Evolutionary conservation across 148 eudicot species (phyloP), one percentile per base, ranked within the genome.

Genomic region (Amaranthus palmeri): DNA sequence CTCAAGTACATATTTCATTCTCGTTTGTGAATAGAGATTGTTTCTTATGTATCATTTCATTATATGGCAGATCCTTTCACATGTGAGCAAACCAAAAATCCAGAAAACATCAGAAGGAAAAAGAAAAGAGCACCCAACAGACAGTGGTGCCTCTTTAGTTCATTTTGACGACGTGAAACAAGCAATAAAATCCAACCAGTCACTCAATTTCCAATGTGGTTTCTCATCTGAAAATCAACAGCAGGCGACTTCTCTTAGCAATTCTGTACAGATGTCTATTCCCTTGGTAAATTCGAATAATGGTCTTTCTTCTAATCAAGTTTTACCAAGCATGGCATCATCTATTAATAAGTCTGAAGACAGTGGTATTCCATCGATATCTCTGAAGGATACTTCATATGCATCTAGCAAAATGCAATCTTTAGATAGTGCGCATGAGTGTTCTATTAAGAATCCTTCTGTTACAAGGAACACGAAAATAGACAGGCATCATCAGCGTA

Each of bases 351-450:
- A 91, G 73, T 80, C 86, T 64, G 87, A 85, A 72, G 82, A 77
- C 70, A 77, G 66, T 51, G 70, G 77, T 58, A 65, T 72, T 67
- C 77, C 84, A 18, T 80, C 85, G 63, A 66, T 79, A 72, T 83
- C 85, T 79, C 80, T 78, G 2, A 85, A 74, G 77, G 90, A 76
- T 46, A 80, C 87, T 10, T 87, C 83, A 73, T 52, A 80, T 81
- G 81, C 83, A 74, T 87, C 90, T 7, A 88, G 67, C 74, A 82
- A 72, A 64, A 66, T 75, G 70, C 84, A 69, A 61, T 67, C 84
- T 7, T 36, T 61, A 69, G 82, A 76, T 74, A 76, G 72, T 49
- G 62, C 77, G 73, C 75, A 72, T 67, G 73, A 76, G 65, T 71
- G 75, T 69, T 79, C 89, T 71, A 72, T 82, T 63, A 69, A 71